Percentiles rank a stretch among this genome's conserved stretches.
Conservation (phyloP, 2,329 filamentous ascomycete species). For the Bipolaris sorokiniana region DNA sequence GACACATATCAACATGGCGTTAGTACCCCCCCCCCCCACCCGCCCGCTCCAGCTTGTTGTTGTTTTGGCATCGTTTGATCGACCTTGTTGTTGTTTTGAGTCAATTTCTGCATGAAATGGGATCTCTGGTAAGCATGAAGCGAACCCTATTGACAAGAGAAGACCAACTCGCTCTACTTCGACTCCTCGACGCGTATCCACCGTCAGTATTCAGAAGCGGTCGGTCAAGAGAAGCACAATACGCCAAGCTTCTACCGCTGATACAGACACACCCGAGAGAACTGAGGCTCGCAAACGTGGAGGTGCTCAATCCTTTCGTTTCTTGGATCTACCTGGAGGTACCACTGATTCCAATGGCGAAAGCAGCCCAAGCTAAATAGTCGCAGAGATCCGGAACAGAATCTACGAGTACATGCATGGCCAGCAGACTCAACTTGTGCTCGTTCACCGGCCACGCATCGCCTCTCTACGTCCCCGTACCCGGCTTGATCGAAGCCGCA, state of each 20-base stretch:
- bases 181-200: conserved; percentile 4
- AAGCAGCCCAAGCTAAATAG: conserved; percentile 6
- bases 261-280: neutral
- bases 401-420: conserved; percentile 28
- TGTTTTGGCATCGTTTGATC: too few species aligned
- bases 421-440: conserved; percentile 27
- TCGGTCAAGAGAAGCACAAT: neutral
- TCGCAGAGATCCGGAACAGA: conserved; percentile 37
- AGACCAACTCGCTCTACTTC: conserved; percentile 9
- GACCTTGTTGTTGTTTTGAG: neutral
- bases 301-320: conserved; percentile 15
- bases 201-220: conserved; percentile 18
- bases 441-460: conserved; percentile 35
- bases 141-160: conserved; percentile 5
- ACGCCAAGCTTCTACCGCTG: neutral
- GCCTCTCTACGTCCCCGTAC: conserved; percentile 34
- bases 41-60: too few species aligned
- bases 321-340: conserved; percentile 35
- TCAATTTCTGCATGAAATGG: neutral
- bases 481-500: conserved; percentile 23
- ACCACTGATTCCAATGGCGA: neutral
- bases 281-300: neutral
- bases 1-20: conserved; percentile 12
- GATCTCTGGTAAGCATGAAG: neutral
- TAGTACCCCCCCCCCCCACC: conserved; percentile 9